phyloP scores from a whole-genome alignment of 768 basidiomycete genomes.

The Boletus vinaceobasis region DNA sequence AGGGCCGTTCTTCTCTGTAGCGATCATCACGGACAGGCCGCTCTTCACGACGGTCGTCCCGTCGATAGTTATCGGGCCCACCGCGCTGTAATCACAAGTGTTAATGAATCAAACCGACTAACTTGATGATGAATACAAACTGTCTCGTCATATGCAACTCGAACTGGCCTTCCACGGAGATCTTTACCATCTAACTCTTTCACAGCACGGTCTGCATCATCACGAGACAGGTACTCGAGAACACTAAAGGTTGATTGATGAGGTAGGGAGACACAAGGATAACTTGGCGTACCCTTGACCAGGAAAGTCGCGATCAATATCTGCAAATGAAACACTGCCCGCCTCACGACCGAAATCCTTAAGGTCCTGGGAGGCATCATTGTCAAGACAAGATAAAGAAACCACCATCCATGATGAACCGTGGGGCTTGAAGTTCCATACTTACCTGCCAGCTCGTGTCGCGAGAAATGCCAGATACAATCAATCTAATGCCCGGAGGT shows the following conservation, averaged over 20 bases:
- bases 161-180: slow-evolving; percentile 78
- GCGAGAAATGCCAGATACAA: slow-evolving; percentile 85
- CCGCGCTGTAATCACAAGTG: slow-evolving; percentile 43
- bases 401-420: slow-evolving; percentile 11
- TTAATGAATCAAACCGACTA: neutral
- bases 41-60: slow-evolving; percentile 68
- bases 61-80: slow-evolving; percentile 71
- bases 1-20: slow-evolving; percentile 49
- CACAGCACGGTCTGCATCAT: slow-evolving; percentile 93
- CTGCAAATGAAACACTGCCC: slow-evolving; percentile 90
- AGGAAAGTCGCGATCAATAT: slow-evolving; percentile 83
- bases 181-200: slow-evolving; percentile 84
- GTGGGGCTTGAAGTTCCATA: slow-evolving; percentile 25
- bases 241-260: slow-evolving; percentile 47
- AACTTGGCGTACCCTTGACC: slow-evolving; percentile 73
- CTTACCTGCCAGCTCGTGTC: slow-evolving; percentile 99
- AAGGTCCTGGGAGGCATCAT: slow-evolving; percentile 69
- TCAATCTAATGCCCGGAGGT: slow-evolving; percentile 77
- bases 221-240: slow-evolving; percentile 84
- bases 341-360: slow-evolving; percentile 97
- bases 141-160: slow-evolving; percentile 62
- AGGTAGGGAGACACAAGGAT: neutral
- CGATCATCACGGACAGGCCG: slow-evolving; percentile 53
- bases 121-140: slow-evolving; percentile 37
- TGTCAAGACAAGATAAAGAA: slow-evolving; percentile 14